phyloP scores from a whole-genome alignment of 2,329 filamentous ascomycete genomes.

The Stachybotrys chartarum region DNA sequence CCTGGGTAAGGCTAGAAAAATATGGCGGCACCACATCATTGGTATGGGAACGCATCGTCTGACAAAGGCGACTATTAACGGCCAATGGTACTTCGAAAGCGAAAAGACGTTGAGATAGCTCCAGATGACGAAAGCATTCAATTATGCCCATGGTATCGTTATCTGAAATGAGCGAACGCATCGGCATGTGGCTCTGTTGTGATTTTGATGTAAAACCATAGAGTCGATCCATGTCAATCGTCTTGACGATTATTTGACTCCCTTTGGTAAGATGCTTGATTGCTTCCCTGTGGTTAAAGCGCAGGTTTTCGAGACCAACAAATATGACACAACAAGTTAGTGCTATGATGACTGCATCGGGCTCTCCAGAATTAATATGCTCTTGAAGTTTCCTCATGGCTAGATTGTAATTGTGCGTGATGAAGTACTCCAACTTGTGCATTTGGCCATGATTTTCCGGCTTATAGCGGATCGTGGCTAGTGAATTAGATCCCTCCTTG shows the following conservation, averaged over 20 bases:
- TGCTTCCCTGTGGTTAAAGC: not conserved
- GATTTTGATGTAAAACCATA: not conserved
- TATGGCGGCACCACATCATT: not conserved
- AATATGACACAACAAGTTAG: not conserved
- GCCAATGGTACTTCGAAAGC: not conserved
- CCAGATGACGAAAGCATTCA: not conserved
- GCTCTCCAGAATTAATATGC: not conserved
- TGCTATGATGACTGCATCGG: not conserved
- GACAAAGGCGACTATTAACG: not conserved
- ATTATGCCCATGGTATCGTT: not conserved
- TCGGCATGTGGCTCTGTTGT: not conserved
- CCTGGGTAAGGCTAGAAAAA: not conserved
- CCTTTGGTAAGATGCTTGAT: not conserved
- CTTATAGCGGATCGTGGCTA: not conserved
- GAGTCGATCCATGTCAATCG: not conserved
- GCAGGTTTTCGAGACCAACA: not conserved
- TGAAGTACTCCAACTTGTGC: not conserved
- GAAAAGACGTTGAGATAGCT: not conserved
- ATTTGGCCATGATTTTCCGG: not conserved
- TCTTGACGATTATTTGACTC: not conserved
- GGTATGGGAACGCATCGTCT: not conserved
- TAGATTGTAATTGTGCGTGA: not conserved
- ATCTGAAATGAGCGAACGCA: not conserved
- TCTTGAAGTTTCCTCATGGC: not conserved
- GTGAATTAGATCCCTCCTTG: not conserved